Percentiles rank a stretch among this genome's conserved stretches.
phyloP scores from a whole-genome alignment of 2,329 filamentous ascomycete genomes.

The Calonectria fujianensis region DNA sequence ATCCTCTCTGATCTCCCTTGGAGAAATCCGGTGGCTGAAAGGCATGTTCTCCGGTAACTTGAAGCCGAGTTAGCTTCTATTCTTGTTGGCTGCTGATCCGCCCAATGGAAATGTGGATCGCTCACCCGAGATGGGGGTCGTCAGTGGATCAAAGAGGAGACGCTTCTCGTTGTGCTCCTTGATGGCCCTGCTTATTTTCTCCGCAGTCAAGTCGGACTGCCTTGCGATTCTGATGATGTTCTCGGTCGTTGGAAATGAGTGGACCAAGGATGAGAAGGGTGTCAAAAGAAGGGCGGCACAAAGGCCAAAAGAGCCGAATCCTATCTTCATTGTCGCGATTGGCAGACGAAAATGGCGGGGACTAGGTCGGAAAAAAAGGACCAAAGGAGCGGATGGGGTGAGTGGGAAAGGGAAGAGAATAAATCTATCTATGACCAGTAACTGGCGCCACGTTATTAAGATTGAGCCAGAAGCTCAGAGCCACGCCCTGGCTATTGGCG shows the following conservation, averaged over 20 bases:
- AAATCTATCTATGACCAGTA: background rate
- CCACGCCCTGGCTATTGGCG: too few relatives aligned
- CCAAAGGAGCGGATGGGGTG: background rate
- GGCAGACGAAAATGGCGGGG: background rate
- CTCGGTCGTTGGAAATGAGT: background rate
- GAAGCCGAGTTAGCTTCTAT: background rate
- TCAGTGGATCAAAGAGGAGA: background rate
- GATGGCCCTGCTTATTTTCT: background rate
- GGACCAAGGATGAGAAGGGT: background rate
- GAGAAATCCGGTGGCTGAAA: slow-evolving; percentile 10
- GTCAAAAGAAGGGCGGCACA: slow-evolving; percentile 3
- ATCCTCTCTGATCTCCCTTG: slow-evolving; percentile 21
- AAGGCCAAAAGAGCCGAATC: background rate
- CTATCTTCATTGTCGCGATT: slow-evolving; percentile 4
- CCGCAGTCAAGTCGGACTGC: background rate
- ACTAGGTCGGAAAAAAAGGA: background rate
- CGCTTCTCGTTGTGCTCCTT: slow-evolving; percentile 1
- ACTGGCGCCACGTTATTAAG: slow-evolving; percentile 1
- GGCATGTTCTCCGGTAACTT: background rate
- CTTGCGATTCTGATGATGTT: background rate
- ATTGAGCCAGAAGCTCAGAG: slow-evolving; percentile 8
- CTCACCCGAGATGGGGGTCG: slow-evolving; percentile 13
- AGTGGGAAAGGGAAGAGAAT: background rate
- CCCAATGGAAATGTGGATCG: background rate
- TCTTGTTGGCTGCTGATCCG: background rate